Evolutionary conservation across 106 monocot genomes (phyloP).

Genomic region (Amphibolis antarctica): DNA sequence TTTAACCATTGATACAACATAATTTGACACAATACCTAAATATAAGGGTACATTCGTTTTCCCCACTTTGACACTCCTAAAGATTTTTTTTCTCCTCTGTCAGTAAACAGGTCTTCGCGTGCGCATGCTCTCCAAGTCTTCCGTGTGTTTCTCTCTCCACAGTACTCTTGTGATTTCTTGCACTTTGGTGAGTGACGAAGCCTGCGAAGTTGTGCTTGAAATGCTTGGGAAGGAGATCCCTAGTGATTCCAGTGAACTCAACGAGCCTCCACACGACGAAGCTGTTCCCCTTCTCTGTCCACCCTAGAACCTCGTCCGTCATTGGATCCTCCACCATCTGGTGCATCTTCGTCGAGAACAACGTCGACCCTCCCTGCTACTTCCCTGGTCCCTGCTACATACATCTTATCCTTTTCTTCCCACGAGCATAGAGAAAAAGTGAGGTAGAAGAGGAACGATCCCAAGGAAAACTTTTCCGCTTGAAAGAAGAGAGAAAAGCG

Average conservation of each 20-base stretch:
- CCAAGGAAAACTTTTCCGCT: neutral
- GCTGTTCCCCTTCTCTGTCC: slow-evolving; percentile 42
- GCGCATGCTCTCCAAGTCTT: too few species aligned
- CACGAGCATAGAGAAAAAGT: neutral
- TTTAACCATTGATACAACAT: too few species aligned
- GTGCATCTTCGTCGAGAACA: slow-evolving; percentile 71
- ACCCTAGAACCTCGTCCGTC: slow-evolving; percentile 69
- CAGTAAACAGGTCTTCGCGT: too few species aligned
- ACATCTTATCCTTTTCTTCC: neutral
- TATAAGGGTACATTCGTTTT: too few species aligned
- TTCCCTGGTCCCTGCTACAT: too few species aligned
- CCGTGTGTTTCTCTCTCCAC: too few species aligned
- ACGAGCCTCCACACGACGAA: slow-evolving; percentile 80
- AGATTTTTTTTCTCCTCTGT: too few species aligned
- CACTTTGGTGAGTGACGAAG: too few species aligned
- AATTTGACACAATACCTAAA: too few species aligned
- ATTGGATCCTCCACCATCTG: slow-evolving; percentile 59
- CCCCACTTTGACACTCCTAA: too few species aligned
- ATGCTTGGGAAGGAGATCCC: slow-evolving; percentile 58
- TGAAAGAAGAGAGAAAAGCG: neutral
- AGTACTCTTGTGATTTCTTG: too few species aligned
- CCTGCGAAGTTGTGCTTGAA: slow-evolving; percentile 94
- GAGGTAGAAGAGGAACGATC: too few species aligned
- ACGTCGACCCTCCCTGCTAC: slow-evolving; percentile 30
- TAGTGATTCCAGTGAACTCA: slow-evolving; percentile 64